A percentile compares a stretch with the other conserved stretches of the same genome.
Conservation (phyloP, 2,329 filamentous ascomycete species). For the Scedosporium minutisporum region DNA sequence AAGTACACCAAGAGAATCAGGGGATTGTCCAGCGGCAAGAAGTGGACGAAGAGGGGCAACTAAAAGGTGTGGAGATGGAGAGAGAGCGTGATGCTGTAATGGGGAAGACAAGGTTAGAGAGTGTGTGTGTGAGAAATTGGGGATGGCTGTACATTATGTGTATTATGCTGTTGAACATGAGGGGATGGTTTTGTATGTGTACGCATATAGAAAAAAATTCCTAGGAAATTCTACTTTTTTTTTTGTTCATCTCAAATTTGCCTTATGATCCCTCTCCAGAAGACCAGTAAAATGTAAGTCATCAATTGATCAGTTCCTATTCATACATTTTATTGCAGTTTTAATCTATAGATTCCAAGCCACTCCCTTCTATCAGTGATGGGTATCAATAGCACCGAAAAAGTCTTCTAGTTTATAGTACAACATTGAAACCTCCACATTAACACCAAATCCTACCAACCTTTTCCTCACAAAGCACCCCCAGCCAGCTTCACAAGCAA, state of each 20-base stretch:
- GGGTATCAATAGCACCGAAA: too few species aligned
- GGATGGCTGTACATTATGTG: constrained; percentile 2
- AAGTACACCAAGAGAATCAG: constrained; percentile 54
- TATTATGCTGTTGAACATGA: constrained; percentile 2
- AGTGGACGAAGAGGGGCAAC: constrained; percentile 30
- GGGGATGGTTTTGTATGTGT: neutral
- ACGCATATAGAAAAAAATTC: constrained; percentile 2
- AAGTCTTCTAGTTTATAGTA: too few species aligned
- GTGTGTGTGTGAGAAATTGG: neutral
- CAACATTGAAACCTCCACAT: too few species aligned
- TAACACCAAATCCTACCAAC: too few species aligned
- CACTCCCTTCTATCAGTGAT: neutral
- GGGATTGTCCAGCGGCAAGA: constrained; percentile 31
- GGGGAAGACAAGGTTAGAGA: neutral
- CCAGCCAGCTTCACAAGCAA: constrained; percentile 83
- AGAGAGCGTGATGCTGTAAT: neutral
- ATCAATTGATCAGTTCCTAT: neutral
- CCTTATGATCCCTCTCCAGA: neutral
- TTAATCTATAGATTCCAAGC: constrained; percentile 7
- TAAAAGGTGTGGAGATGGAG: neutral
- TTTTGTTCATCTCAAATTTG: neutral
- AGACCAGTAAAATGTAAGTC: neutral
- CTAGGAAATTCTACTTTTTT: neutral
- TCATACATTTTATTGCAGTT: neutral
- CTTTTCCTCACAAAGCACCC: constrained; percentile 58